A percentile compares a stretch with the other conserved stretches of the same genome.
phyloP scores from a whole-genome alignment of 441 rosid species.

The Populus tomentosa region DNA sequence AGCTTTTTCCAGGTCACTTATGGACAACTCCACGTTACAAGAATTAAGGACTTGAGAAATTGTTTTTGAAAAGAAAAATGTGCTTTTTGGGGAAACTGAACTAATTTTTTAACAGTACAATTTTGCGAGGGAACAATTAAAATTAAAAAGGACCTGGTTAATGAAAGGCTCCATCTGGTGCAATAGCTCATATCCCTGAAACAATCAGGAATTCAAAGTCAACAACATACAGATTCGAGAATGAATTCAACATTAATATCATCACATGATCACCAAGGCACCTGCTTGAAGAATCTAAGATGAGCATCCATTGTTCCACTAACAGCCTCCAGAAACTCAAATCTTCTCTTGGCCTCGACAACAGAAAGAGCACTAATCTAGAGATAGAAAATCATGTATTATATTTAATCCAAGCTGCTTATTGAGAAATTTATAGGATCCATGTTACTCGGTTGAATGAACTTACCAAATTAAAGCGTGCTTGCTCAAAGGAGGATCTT shows the following conservation, averaged over 20 bases:
- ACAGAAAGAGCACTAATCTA: slow-evolving; percentile 79
- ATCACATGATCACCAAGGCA: slow-evolving; percentile 19
- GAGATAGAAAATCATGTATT: slow-evolving; percentile 15
- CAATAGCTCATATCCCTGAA: slow-evolving; percentile 87
- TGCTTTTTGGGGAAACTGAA: background rate
- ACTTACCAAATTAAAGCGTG: slow-evolving; percentile 80
- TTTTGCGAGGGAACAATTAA: slow-evolving; percentile 1
- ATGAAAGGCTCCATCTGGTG: slow-evolving; percentile 90
- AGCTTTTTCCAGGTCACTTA: background rate
- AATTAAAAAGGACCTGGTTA: slow-evolving; percentile 53
- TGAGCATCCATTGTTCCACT: slow-evolving; percentile 95
- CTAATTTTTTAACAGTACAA: background rate
- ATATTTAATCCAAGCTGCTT: slow-evolving; percentile 7
- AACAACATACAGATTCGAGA: slow-evolving; percentile 1
- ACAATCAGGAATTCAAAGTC: slow-evolving; percentile 12
- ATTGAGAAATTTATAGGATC: slow-evolving; percentile 6
- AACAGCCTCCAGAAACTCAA: slow-evolving; percentile 88
- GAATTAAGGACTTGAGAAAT: background rate
- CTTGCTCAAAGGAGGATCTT: slow-evolving; percentile 73
- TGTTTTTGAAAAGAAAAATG: background rate
- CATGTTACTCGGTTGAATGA: background rate
- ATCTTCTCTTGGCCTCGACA: slow-evolving; percentile 89
- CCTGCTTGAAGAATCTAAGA: slow-evolving; percentile 94
- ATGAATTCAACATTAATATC: slow-evolving; percentile 1
- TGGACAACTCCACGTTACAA: background rate